These are phyloP conservation scores for Penicillium sp. DNA, from an alignment of 2,329 filamentous ascomycete genomes.

Conservation along the genomic window DNA sequence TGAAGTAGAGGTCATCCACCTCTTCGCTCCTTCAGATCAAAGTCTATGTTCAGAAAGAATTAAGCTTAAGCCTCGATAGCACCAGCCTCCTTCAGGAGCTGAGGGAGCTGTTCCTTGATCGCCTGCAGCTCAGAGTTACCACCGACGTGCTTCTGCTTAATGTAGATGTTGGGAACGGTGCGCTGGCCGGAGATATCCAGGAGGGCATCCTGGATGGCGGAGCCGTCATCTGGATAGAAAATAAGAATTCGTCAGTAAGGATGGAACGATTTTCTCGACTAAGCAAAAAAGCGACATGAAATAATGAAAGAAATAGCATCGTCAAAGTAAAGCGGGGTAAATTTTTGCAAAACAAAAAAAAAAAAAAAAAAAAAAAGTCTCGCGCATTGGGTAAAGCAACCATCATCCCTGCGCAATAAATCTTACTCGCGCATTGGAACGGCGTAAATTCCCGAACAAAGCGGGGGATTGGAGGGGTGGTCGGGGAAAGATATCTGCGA, in stretches of 20 bases:
- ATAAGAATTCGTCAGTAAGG: no score
- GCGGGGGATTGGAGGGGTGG: no score
- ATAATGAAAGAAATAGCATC: not conserved
- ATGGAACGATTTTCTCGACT: no score
- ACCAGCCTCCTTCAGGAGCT: slow-evolving; percentile 66
- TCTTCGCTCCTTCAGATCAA: no score
- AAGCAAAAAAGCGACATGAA: not conserved
- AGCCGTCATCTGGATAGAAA: slow-evolving; percentile 71
- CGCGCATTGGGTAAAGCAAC: no score
- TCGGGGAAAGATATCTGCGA: no score
- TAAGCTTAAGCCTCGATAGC: slow-evolving; percentile 60
- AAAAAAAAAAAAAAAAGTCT: no score
- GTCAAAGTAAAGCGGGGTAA: not conserved
- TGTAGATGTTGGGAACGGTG: slow-evolving; percentile 96
- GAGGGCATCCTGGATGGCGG: slow-evolving; percentile 81
- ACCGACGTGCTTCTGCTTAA: slow-evolving; percentile 87
- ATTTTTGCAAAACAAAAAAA: no score
- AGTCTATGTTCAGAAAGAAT: not conserved
- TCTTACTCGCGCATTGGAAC: no score
- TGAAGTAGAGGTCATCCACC: not conserved
- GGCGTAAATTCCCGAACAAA: not conserved
- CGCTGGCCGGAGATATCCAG: slow-evolving; percentile 78
- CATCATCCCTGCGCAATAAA: no score
- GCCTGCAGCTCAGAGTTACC: slow-evolving; percentile 88
- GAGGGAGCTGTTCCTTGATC: slow-evolving; percentile 66